These are phyloP conservation scores for Urostyla sp. DNA, from an alignment of 73 alveolate species.

Conservation along the genomic window DNA sequence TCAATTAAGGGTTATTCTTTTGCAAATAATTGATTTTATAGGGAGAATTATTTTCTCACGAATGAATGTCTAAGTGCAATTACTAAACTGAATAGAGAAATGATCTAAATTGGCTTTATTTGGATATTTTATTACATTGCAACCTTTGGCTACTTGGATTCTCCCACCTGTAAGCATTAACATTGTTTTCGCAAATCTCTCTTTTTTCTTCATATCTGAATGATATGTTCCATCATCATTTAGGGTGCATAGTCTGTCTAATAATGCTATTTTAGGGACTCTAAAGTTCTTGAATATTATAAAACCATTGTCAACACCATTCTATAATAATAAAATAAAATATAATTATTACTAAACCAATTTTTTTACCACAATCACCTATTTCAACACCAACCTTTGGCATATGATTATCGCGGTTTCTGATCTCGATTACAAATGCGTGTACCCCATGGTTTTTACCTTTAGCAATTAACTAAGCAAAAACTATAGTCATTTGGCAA, in stretches of 20 bases:
- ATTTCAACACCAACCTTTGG: conserved; percentile 78
- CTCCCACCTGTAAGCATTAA: conserved; percentile 84
- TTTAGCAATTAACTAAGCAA: conserved; percentile 72
- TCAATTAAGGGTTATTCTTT: conserved; percentile 70
- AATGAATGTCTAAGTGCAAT: conserved; percentile 81
- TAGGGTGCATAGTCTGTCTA: conserved; percentile 76
- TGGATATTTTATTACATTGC: conserved; percentile 17
- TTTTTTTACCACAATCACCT: conserved; percentile 91
- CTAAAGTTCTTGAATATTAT: conserved; percentile 73
- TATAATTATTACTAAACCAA: conserved; percentile 57
- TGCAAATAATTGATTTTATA: conserved; percentile 28
- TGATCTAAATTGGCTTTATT: background rate
- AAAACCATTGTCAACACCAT: conserved; percentile 90
- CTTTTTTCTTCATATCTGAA: conserved; percentile 71
- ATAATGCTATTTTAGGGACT: conserved; percentile 78
- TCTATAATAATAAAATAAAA: background rate
- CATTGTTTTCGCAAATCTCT: conserved; percentile 82
- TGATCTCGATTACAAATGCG: conserved; percentile 77
- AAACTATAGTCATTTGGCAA: conserved; percentile 75
- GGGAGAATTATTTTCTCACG: conserved; percentile 74
- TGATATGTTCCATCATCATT: conserved; percentile 71
- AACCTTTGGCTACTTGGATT: conserved; percentile 60
- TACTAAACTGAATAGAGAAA: conserved; percentile 31
- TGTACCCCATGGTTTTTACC: conserved; percentile 83
- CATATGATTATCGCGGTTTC: conserved; percentile 73